These are phyloP conservation scores for Naganishia antarctica DNA, from an alignment of 768 basidiomycete species.

Conservation along the genomic window DNA sequence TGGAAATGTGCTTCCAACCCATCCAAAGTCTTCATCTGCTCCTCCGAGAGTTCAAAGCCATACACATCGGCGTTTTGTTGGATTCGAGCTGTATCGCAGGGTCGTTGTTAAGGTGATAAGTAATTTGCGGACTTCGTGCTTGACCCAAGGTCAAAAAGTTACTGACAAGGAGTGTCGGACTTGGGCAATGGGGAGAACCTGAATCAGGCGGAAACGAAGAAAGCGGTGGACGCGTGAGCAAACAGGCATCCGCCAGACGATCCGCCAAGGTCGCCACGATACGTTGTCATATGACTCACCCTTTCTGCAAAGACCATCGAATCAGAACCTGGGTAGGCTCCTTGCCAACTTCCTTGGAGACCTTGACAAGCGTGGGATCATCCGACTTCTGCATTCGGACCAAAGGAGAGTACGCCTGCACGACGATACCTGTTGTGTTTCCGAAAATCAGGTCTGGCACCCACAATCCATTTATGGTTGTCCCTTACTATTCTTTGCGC, in stretches of 20 bases:
- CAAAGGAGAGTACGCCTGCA: slow-evolving; percentile 45
- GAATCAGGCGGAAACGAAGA: neutral
- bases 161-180: slow-evolving; percentile 52
- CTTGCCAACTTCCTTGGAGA: slow-evolving; percentile 47
- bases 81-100: slow-evolving; percentile 30
- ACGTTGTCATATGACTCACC: slow-evolving; percentile 41
- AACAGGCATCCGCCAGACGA: neutral
- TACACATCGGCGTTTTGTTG: slow-evolving; percentile 63
- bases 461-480: neutral
- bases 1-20: slow-evolving; percentile 55
- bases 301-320: slow-evolving; percentile 53
- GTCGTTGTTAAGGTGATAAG: no score
- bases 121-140: no score
- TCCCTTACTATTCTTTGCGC: slow-evolving; percentile 53
- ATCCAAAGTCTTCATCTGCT: slow-evolving; percentile 66
- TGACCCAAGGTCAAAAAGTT: slow-evolving; percentile 57
- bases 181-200: slow-evolving; percentile 84
- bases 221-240: neutral
- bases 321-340: slow-evolving; percentile 52
- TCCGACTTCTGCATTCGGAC: slow-evolving; percentile 39
- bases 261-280: neutral
- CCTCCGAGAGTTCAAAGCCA: slow-evolving; percentile 65
- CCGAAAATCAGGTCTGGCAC: no score
- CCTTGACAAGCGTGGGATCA: slow-evolving; percentile 36
- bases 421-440: slow-evolving; percentile 28